These are phyloP conservation scores for Monilinia vaccinii-corymbosi DNA, from an alignment of 2,329 filamentous ascomycete genomes.

Conservation along the genomic window DNA sequence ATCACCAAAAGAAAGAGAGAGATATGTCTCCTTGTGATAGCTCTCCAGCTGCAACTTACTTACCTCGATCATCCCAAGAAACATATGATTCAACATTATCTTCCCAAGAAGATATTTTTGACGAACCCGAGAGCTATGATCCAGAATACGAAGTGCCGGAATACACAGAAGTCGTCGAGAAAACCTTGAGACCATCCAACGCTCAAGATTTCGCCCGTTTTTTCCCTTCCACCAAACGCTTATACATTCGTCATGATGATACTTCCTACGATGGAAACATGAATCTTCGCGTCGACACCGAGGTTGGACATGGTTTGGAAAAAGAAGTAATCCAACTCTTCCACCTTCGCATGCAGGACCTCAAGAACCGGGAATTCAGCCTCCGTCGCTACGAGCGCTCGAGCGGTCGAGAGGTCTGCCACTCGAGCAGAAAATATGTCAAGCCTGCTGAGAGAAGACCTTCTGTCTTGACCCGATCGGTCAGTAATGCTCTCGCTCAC, in stretches of 20 bases:
- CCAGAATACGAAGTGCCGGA: slow-evolving; percentile 29
- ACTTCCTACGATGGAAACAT: slow-evolving; percentile 87
- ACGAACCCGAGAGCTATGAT: slow-evolving; percentile 36
- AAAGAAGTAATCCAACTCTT: slow-evolving; percentile 69
- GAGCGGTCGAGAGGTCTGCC: slow-evolving; percentile 88
- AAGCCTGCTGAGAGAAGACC: slow-evolving; percentile 36
- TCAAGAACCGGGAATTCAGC: slow-evolving; percentile 79
- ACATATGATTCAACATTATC: slow-evolving; percentile 70
- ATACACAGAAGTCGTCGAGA: slow-evolving; percentile 50
- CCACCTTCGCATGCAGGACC: slow-evolving; percentile 89
- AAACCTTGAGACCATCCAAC: slow-evolving; percentile 64
- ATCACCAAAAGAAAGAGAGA: slow-evolving; percentile 9
- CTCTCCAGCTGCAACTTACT: slow-evolving; percentile 21
- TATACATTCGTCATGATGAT: slow-evolving; percentile 85
- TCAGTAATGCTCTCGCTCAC: slow-evolving; percentile 43
- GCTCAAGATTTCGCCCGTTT: slow-evolving; percentile 74
- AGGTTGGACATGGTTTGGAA: slow-evolving; percentile 44
- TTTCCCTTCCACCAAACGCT: slow-evolving; percentile 74
- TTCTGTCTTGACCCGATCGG: slow-evolving; percentile 39
- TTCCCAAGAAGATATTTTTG: slow-evolving; percentile 46
- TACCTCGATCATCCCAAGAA: slow-evolving; percentile 39
- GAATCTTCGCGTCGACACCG: slow-evolving; percentile 84
- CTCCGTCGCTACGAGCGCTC: slow-evolving; percentile 85
- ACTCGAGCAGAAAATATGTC: slow-evolving; percentile 62
- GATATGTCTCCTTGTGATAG: slow-evolving; percentile 14